These are phyloP conservation scores for Fusarium brachygibbosum DNA, from an alignment of 2,329 filamentous ascomycete genomes.

Conservation along the genomic window DNA sequence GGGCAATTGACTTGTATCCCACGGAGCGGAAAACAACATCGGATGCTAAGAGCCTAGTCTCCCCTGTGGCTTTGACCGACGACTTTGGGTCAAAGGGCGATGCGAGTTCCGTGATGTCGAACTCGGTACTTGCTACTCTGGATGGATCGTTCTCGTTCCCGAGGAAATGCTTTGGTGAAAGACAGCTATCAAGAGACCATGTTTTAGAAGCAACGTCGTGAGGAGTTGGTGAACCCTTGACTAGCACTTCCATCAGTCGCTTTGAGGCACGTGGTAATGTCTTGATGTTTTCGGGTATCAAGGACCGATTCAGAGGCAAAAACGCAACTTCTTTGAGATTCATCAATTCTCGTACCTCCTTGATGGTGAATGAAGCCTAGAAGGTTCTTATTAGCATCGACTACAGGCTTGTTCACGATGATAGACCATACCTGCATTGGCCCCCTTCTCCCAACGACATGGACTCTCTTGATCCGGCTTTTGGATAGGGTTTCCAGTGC, in stretches of 20 bases:
- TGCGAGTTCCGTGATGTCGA: conserved; percentile 71
- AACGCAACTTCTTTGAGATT: conserved; percentile 80
- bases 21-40: conserved; percentile 91
- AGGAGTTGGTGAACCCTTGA: conserved; percentile 75
- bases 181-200: conserved; percentile 89
- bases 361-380: conserved; percentile 93
- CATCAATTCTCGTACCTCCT: conserved; percentile 90
- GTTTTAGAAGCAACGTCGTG: conserved; percentile 68
- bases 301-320: conserved; percentile 72
- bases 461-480: conserved; percentile 83
- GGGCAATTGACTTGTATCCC: conserved; percentile 85
- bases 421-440: conserved; percentile 79
- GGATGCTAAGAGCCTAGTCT: conserved; percentile 69
- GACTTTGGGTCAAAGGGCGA: conserved; percentile 68
- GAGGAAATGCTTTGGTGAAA: conserved; percentile 80
- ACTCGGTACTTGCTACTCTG: conserved; percentile 74
- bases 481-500: conserved; percentile 79
- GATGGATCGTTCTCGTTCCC: conserved; percentile 60
- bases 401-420: background rate
- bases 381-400: conserved; percentile 1
- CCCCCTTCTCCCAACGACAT: conserved; percentile 89
- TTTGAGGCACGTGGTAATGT: conserved; percentile 80
- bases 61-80: conserved; percentile 62
- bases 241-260: conserved; percentile 83
- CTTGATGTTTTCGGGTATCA: conserved; percentile 77